A percentile compares a stretch with the other conserved stretches of the same genome.
Evolutionary conservation across 345 rosid species (phyloP).

Genomic region (Aegle marmelos): DNA sequence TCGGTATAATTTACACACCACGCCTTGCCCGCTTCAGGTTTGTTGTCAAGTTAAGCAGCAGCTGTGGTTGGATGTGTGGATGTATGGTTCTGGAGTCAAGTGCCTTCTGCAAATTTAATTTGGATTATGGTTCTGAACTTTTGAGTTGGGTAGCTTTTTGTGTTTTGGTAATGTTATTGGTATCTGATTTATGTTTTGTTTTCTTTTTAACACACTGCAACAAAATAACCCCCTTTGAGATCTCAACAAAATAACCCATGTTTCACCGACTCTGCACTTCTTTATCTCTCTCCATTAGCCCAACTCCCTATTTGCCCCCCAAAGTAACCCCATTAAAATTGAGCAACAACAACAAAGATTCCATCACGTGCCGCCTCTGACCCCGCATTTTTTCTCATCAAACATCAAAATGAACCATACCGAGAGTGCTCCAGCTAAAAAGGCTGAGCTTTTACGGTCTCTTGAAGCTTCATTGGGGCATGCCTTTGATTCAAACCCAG

Average conservation of each 20-base stretch:
- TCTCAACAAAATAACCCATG: conserved; percentile 29
- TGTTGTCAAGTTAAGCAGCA: no score
- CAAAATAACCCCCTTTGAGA: neutral
- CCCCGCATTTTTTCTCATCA: conserved; percentile 27
- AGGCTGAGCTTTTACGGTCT: conserved; percentile 64
- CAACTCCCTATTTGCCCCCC: neutral
- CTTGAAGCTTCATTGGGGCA: conserved; percentile 65
- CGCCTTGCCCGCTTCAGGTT: no score
- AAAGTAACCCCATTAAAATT: neutral
- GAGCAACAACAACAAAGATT: neutral
- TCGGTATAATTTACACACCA: no score
- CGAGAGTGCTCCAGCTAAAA: conserved; percentile 41
- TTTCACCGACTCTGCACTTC: conserved; percentile 43
- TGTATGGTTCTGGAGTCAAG: no score
- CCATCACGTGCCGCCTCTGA: neutral
- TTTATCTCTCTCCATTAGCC: conserved; percentile 23
- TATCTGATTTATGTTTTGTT: no score
- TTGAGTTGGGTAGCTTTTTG: no score
- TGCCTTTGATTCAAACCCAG: conserved; percentile 42
- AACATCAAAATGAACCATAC: conserved; percentile 48
- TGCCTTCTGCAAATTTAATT: no score
- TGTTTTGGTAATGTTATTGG: no score
- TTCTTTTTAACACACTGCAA: neutral
- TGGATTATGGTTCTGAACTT: no score
- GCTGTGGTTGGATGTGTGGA: no score